phyloP scores from a whole-genome alignment of 345 rosid genomes.

The Gossypium herbaceum region DNA sequence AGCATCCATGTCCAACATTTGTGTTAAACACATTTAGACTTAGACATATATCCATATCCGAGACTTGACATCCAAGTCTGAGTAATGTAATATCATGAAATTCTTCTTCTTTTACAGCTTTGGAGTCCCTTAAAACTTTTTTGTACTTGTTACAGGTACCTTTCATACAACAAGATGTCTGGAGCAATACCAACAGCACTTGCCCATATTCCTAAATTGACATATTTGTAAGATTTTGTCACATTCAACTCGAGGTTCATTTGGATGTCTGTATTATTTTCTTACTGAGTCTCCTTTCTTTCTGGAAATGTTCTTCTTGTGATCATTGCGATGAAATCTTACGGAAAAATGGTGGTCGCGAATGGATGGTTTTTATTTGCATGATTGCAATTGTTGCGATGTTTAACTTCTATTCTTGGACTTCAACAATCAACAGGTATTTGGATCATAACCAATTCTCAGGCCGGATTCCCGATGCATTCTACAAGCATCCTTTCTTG shows the following conservation, averaged over 20 bases:
- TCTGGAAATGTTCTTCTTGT: not conserved
- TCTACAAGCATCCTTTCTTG: conserved; percentile 77
- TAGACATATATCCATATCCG: not conserved
- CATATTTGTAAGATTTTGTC: conserved; percentile 61
- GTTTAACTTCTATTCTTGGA: conserved; percentile 1
- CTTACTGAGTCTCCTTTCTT: not conserved
- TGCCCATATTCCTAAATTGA: conserved; percentile 74
- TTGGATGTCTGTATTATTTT: not conserved
- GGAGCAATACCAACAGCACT: conserved; percentile 72
- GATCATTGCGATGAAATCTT: not conserved
- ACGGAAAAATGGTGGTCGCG: not conserved
- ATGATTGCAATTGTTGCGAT: not conserved
- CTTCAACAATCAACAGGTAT: conserved; percentile 47
- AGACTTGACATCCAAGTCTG: not conserved
- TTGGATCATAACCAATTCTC: conserved; percentile 94
- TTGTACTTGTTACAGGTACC: conserved; percentile 47
- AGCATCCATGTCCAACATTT: too few species aligned
- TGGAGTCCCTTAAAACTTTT: not conserved
- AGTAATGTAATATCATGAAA: not conserved
- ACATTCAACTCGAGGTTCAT: not conserved
- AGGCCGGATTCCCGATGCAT: conserved; percentile 79
- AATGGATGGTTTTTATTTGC: not conserved
- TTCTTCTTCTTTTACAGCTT: not conserved
- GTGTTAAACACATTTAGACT: not conserved
- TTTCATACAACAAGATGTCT: conserved; percentile 79